Evolutionary conservation across 331 rosid species (phyloP).

Genomic region (Arachis monticola): DNA sequence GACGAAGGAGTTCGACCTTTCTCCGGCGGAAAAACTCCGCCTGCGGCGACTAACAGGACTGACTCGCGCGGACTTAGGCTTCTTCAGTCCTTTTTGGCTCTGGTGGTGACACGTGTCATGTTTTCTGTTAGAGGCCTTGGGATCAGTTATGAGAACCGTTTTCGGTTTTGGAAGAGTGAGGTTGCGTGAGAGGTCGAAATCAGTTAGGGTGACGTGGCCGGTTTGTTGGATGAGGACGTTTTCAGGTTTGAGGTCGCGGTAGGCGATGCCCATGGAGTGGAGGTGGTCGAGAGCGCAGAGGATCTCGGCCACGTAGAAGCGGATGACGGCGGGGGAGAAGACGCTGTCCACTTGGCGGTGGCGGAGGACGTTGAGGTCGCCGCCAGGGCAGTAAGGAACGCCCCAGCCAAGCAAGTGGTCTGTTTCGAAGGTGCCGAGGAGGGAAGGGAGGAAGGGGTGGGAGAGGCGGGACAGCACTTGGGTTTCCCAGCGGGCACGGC

Average conservation of each 20-base stretch:
- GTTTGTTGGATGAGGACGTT: constrained; percentile 83
- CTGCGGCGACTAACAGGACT: constrained; percentile 77
- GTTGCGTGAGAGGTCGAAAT: constrained; percentile 82
- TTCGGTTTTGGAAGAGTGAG: constrained; percentile 44
- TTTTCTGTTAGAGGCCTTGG: constrained; percentile 18
- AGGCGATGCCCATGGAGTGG: constrained; percentile 75
- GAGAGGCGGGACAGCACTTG: constrained; percentile 65
- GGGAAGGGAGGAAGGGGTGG: constrained; percentile 68
- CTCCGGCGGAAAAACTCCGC: constrained; percentile 64
- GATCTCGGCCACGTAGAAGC: constrained; percentile 83
- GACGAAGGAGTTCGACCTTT: constrained; percentile 84
- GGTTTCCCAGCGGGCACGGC: constrained; percentile 88
- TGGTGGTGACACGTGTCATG: neutral
- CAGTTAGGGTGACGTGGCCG: constrained; percentile 95
- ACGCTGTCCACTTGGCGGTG: constrained; percentile 75
- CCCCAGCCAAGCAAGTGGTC: constrained; percentile 71
- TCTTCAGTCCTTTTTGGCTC: constrained; percentile 38
- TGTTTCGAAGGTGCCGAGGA: constrained; percentile 62
- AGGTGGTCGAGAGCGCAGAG: constrained; percentile 86
- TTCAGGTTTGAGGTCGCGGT: constrained; percentile 95
- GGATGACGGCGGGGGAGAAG: constrained; percentile 74
- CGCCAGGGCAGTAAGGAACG: constrained; percentile 88
- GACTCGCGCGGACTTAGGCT: constrained; percentile 74
- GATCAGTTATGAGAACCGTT: constrained; percentile 11
- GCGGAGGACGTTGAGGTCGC: constrained; percentile 89